Evolutionary conservation across 164 flowering plant genomes (phyloP).

Genomic region (Kingdonia uniflora): DNA sequence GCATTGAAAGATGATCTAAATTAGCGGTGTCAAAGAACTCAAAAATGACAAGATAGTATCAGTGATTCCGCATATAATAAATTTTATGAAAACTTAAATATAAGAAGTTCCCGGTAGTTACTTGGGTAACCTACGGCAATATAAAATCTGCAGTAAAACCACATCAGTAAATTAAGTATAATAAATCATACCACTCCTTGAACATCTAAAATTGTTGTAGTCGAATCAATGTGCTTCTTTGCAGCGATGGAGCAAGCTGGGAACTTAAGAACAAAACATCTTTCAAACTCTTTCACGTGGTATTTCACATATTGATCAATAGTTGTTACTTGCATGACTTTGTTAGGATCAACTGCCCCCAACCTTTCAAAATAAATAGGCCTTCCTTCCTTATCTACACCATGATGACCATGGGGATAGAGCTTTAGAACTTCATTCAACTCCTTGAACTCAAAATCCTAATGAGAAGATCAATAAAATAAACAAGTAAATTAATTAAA

Average conservation of each 20-base stretch:
- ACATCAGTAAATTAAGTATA: background rate
- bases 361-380: constrained; percentile 67
- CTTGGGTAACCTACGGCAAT: too few relatives aligned
- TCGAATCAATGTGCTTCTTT: constrained; percentile 57
- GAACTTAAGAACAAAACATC: constrained; percentile 41
- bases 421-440: constrained; percentile 50
- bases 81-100: too few relatives aligned
- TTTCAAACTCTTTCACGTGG: constrained; percentile 83
- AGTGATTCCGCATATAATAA: too few relatives aligned
- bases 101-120: too few relatives aligned
- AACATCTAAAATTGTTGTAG: constrained; percentile 73
- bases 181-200: constrained; percentile 61
- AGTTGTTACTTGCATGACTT: constrained; percentile 68
- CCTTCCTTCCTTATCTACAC: constrained; percentile 73
- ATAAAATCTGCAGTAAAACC: background rate
- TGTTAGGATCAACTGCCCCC: constrained; percentile 56
- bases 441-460: constrained; percentile 76
- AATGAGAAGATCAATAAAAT: constrained; percentile 4
- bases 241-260: constrained; percentile 87
- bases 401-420: constrained; percentile 83
- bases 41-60: too few relatives aligned
- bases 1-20: too few relatives aligned
- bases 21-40: too few relatives aligned
- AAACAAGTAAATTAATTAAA: background rate
- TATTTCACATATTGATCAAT: constrained; percentile 66